A percentile compares a stretch with the other conserved stretches of the same genome.
Conservation (phyloP, 2,329 filamentous ascomycete species). For the Sphaerulina vaccinii region DNA sequence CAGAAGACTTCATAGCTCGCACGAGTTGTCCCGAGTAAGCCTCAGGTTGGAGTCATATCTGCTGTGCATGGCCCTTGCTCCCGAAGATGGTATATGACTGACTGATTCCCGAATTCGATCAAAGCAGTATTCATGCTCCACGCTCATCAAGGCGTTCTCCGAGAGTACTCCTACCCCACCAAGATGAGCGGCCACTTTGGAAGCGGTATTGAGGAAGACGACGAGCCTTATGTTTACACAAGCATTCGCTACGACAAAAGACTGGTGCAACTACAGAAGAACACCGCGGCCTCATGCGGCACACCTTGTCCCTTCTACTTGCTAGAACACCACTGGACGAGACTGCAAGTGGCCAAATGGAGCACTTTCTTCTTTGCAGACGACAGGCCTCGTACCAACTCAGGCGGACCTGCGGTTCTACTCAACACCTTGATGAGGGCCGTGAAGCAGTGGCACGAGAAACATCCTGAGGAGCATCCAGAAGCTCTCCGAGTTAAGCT, state of each 20-base stretch:
- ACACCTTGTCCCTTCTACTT: constrained; percentile 39
- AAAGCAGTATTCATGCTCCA: background rate
- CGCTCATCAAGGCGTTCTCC: background rate
- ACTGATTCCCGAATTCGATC: background rate
- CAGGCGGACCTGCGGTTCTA: constrained; percentile 43
- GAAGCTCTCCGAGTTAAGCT: constrained; percentile 49
- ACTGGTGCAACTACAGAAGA: constrained; percentile 44
- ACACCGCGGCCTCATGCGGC: constrained; percentile 33
- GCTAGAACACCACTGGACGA: constrained; percentile 40
- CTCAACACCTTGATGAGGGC: constrained; percentile 36
- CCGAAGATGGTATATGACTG: background rate
- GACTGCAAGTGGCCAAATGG: constrained; percentile 47
- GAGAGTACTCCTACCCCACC: background rate
- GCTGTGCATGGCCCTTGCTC: background rate
- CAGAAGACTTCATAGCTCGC: background rate
- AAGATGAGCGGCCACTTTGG: constrained; percentile 27
- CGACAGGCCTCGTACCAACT: constrained; percentile 61
- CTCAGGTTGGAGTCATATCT: background rate
- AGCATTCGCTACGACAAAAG: constrained; percentile 61
- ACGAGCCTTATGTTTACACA: constrained; percentile 26
- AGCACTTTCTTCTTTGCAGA: constrained; percentile 66
- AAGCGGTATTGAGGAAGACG: constrained; percentile 15
- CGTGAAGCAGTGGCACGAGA: constrained; percentile 36
- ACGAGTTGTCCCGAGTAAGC: background rate
- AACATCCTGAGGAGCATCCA: constrained; percentile 29